Percentiles rank a stretch among this genome's conserved stretches.
phyloP scores from a whole-genome alignment of 306 rosid genomes.

The Rosa lucieae region DNA sequence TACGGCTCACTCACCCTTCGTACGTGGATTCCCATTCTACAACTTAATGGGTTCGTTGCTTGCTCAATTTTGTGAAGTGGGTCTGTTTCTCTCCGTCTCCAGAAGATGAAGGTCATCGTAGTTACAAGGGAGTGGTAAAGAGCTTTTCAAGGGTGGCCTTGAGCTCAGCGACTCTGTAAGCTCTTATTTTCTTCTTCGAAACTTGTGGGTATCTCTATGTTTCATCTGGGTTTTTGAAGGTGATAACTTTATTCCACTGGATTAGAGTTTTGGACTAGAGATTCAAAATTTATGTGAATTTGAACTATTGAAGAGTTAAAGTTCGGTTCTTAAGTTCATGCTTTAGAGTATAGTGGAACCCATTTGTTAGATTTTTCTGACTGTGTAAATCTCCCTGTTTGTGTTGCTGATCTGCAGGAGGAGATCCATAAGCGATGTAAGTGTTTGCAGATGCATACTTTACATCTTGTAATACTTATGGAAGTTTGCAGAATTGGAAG shows the following conservation, averaged over 20 bases:
- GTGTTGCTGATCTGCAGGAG: constrained; percentile 90
- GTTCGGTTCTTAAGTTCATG: neutral
- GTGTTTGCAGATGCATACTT: constrained; percentile 27
- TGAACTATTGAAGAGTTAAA: neutral
- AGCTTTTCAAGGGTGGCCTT: constrained; percentile 77
- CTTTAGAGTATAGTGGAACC: neutral
- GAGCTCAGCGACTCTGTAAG: constrained; percentile 75
- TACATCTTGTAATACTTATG: neutral
- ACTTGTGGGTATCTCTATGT: neutral
- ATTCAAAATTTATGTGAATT: neutral
- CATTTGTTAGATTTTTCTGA: constrained; percentile 17
- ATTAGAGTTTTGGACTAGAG: constrained; percentile 1
- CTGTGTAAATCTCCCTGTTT: constrained; percentile 14
- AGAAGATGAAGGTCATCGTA: constrained; percentile 73
- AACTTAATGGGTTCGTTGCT: constrained; percentile 5
- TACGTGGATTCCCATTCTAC: neutral
- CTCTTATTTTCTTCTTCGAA: constrained; percentile 7
- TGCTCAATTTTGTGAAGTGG: constrained; percentile 29
- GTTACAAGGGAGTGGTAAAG: constrained; percentile 91
- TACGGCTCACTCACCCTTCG: constrained; percentile 8
- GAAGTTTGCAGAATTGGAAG: no score
- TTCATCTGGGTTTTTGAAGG: neutral
- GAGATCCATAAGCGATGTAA: constrained; percentile 81
- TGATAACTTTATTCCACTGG: neutral
- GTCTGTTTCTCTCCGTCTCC: constrained; percentile 24